Percentiles rank a stretch among this genome's conserved stretches.
Evolutionary conservation across 148 eudicot genomes (phyloP).

Genomic region (Nepenthes gracilis): DNA sequence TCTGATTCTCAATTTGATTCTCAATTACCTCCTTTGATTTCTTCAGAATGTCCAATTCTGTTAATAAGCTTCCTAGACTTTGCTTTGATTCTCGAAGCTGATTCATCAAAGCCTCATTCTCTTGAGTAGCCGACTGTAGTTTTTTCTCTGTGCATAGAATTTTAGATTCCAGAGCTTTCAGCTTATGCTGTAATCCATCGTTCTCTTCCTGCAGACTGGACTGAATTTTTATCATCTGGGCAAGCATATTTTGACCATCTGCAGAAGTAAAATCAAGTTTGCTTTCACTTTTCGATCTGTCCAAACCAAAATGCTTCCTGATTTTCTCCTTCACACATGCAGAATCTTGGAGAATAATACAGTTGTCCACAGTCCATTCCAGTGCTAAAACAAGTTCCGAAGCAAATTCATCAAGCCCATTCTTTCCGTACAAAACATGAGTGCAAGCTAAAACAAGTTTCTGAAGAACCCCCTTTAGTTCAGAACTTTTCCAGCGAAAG

Average conservation of each 20-base stretch:
- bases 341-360: conserved; percentile 11
- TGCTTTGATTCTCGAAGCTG: conserved; percentile 33
- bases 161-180: conserved; percentile 11
- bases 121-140: conserved; percentile 17
- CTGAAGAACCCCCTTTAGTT: conserved; percentile 8
- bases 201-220: conserved; percentile 23
- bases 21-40: conserved; percentile 39
- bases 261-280: conserved; percentile 13
- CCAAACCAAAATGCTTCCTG: conserved; percentile 19
- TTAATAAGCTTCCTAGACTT: conserved; percentile 23
- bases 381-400: conserved; percentile 8
- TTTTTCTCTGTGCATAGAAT: conserved; percentile 18
- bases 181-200: conserved; percentile 14
- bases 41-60: conserved; percentile 28
- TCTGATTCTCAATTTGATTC: conserved; percentile 64
- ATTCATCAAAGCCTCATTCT: conserved; percentile 16
- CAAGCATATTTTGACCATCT: conserved; percentile 20
- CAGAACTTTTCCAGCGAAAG: conserved; percentile 19
- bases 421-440: conserved; percentile 11
- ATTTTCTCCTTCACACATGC: conserved; percentile 18
- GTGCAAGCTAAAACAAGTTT: conserved; percentile 14
- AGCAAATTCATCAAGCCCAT: conserved; percentile 12
- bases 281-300: conserved; percentile 20
- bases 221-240: conserved; percentile 35
- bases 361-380: conserved; percentile 17